A percentile compares a stretch with the other conserved stretches of the same genome.
These are phyloP conservation scores for Lachnellula willkommii DNA, from an alignment of 2,329 filamentous ascomycete species.

Conservation along the genomic window DNA sequence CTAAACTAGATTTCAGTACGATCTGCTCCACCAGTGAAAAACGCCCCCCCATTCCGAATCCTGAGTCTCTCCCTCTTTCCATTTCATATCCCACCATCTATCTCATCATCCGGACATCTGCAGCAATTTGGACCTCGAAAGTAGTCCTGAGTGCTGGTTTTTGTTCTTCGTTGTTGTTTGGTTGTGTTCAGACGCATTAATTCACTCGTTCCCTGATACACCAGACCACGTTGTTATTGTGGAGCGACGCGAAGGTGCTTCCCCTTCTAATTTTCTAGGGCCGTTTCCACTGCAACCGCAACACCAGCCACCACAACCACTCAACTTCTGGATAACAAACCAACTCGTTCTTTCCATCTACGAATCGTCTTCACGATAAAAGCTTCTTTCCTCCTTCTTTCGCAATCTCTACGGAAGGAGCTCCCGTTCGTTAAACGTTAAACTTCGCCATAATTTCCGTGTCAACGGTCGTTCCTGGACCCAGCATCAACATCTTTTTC, in stretches of 20 bases:
- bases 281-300: conserved; percentile 22
- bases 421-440: conserved; percentile 2
- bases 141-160: conserved; percentile 6
- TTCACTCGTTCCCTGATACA: conserved; percentile 1
- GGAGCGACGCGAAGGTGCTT: conserved; percentile 10
- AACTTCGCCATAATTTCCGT: neutral
- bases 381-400: neutral
- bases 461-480: neutral
- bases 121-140: neutral
- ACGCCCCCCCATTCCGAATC: conserved; percentile 1
- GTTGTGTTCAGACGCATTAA: neutral
- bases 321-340: neutral
- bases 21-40: conserved; percentile 1
- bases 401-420: neutral
- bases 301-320: neutral
- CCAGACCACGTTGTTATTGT: neutral
- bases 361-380: conserved; percentile 4
- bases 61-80: conserved; percentile 5
- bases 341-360: conserved; percentile 2
- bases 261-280: conserved; percentile 13
- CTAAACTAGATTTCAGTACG: conserved; percentile 9
- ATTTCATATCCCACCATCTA: conserved; percentile 8
- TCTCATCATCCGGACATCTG: conserved; percentile 1
- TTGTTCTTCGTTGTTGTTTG: conserved; percentile 5
- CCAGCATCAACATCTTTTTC: neutral